Base-by-base conservation (phyloP, 306 rosid genomes). In the Amphicarpaea edgeworthii region DNA sequence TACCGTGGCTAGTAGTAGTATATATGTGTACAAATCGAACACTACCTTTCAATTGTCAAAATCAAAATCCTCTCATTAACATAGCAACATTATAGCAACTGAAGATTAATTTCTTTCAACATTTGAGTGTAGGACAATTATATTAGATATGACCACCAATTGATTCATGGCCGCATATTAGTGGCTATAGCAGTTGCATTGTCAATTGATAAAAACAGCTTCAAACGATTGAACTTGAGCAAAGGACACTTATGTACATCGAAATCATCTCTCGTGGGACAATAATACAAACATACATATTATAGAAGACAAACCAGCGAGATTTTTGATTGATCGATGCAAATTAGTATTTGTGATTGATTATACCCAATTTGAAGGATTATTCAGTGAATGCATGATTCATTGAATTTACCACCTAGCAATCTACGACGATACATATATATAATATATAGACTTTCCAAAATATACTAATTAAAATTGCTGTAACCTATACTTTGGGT, bases 321-420 rank as follows among this genome's bases (percentile, higher is more conserved):
- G 61, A 68, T 77, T 43, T 77, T n/a, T n/a, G n/a, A n/a, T n/a
- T 75, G 76, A 68, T 77, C 43, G 76, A 19, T 57, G 47, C 51
- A 16, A 32, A 14, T 66, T 51, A 76, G 38, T 49, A 37, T 72
- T 21, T 72, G 15, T 72, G 42, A 41, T 55, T 72, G 26, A 72
- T 41, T 10, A 40, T 23, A 10, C 54, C 66, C 46, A 14, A 8
- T 54, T 21, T 42, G 24, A 17, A 74, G 60, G 70, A 45, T 42
- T 28, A 59, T 73, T 73, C 32, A 28, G 4, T 28, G 46, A 53
- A 30, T 71, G 65, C 37, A 71, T 71, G 14, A 54, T 71, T 72
- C 57, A 16, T 41, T 57, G 54, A 73, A 54, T 23, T 71, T 54
- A 37, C 65, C 66, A 38, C 76, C 53, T 37, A 71, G 62, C 28